Evolutionary conservation across 495 filamentous ascomycete species (phyloP).

Genomic region (Chlorociboria aeruginascens): DNA sequence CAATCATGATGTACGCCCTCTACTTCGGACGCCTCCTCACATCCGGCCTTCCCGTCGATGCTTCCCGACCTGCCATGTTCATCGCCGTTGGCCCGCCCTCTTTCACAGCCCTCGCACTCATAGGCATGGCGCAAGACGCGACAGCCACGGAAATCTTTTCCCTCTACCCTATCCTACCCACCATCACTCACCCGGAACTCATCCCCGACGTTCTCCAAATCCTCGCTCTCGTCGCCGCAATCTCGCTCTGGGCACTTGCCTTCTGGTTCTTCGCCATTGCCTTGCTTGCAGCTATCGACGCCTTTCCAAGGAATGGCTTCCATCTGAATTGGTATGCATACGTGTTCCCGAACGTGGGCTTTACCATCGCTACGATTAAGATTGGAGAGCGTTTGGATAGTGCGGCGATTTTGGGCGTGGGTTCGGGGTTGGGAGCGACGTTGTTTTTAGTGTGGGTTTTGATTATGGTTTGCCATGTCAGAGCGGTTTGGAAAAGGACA

Average conservation of each 20-base stretch:
- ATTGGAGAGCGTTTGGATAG: conserved; percentile 33
- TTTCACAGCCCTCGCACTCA: conserved; percentile 60
- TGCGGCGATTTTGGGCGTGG: conserved; percentile 30
- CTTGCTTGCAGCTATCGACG: conserved; percentile 33
- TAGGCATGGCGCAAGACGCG: conserved; percentile 44
- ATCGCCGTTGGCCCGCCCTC: conserved; percentile 57
- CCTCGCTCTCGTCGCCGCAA: conserved; percentile 35
- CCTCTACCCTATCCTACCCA: conserved; percentile 23
- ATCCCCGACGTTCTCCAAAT: conserved; percentile 32
- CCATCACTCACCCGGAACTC: conserved; percentile 17
- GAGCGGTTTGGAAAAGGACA: conserved; percentile 38
- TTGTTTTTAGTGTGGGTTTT: conserved; percentile 46
- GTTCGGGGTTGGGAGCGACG: conserved; percentile 39
- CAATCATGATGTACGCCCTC: conserved; percentile 35
- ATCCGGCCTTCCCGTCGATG: conserved; percentile 17
- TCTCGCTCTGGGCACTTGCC: conserved; percentile 59
- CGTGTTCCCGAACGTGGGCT: conserved; percentile 50
- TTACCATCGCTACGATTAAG: conserved; percentile 33
- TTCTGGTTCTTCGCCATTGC: conserved; percentile 60
- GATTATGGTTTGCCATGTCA: conserved; percentile 31
- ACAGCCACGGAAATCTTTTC: conserved; percentile 23
- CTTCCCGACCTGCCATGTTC: conserved; percentile 41
- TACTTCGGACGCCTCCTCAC: conserved; percentile 23
- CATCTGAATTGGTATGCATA: conserved; percentile 44
- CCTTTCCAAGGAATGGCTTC: conserved; percentile 41